Base-by-base conservation (phyloP, 1,139 yeast species). In the Zygoascus sp. region DNA sequence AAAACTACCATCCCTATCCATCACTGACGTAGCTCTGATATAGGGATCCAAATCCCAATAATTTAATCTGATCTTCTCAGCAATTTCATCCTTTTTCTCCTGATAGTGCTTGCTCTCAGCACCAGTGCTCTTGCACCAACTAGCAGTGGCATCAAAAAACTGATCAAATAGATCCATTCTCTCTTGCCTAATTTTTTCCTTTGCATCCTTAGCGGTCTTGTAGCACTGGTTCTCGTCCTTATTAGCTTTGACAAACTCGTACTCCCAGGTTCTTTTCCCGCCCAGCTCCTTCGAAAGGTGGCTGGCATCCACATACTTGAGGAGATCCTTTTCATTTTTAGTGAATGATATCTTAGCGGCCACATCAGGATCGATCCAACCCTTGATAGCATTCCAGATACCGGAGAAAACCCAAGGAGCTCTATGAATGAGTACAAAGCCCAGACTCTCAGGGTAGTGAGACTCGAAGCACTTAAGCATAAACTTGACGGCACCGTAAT, bases 391-490 rank as follows among this genome's bases (percentile, higher is more conserved):
- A 52, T 80, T 81, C 96, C 96, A 88, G 53, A 87, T 83, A 27
- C 94, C 86, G 52, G 81, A 77, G 70, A 88, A 88, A 40, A 88
- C 75, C 94, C 95, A 85, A 5, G 96, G 96, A 0, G 96, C 95
- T 56, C 83, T 83, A 67, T 88, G 95, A 53, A 88, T 80, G 59
- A 85, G 72, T 45, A 88, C 66, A 47, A 76, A 76, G 15, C 94
- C 94, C 42, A 88, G 73, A 44, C 83, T 80, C 65, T 88, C 96
- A 1, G 96, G 96, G 63, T 86, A 88, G 62, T 86, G 89, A 0
- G 88, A 88, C 67, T 88, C 95, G 61, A 88, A 85, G 51, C 86
- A 79, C 47, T 77, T 74, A 50, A 85, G 79, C 66, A 88, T 75
- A 66, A 83, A 87, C 65, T 83, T 83, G 46, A 87, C 89, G 2